Evolutionary conservation across 768 basidiomycete species (phyloP), one percentile per base, ranked within the genome.

Genomic region (Termitomyces heimii): DNA sequence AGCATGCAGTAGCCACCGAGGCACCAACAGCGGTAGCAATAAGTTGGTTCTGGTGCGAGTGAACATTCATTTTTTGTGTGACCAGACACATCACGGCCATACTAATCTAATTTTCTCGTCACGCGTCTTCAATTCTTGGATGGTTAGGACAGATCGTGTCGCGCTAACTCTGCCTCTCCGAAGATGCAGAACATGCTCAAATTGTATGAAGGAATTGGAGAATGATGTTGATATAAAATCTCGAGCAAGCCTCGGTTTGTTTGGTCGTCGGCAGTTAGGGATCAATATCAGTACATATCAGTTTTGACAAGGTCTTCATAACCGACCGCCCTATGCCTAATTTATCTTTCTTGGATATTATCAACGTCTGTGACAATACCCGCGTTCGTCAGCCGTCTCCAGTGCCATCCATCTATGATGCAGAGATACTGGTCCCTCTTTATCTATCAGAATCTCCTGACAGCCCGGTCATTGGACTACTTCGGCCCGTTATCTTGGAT

Each of bases 341-440:
- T 56, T 63, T 74, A 18, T 77, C 79, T 20, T 84, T 86, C 63
- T 77, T 93, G 26, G 79, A 86, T 26, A 66, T 94, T 56, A 71
- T 94, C 59, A 73, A 84, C 51, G 66, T 71, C 42, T 92, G 89
- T 77, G 83, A 94, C 70, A 94, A 94, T 69, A 83, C 83, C 54
- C 77, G 73, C 37, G 58, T 77, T 65, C 70, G 61, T 56, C 66
- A 67, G 58, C 55, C 65, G 56, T 57, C 70, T 50, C 64, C 64
- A 50, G 62, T 66, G 2, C 64, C 73, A 34, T 71, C 68, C 18
- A 54, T 70, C 5, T 70, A 70, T 16, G 70, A 73, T 51, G 61
- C 68, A 14, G 81, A 83, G 64, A 62, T 65, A 16, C 72, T 91
- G 28, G 72, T 82, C 13, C 82, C 86, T 4, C 78, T 86, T 63